Conservation (phyloP, 164 flowering plant genomes). For the Dillenia suffruticosa region DNA sequence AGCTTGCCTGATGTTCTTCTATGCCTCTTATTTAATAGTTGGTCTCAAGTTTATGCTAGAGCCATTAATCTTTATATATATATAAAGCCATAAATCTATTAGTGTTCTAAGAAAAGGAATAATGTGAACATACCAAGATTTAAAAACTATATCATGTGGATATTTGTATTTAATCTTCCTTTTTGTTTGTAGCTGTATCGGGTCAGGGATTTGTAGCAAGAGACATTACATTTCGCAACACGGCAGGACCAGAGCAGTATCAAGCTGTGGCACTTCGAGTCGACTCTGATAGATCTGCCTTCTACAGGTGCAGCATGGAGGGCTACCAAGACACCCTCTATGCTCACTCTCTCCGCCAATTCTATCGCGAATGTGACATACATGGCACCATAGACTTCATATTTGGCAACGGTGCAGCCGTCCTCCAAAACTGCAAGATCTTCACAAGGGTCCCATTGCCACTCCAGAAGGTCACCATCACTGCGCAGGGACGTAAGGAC, state of each 20-base stretch:
- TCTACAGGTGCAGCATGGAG: slow-evolving; percentile 84
- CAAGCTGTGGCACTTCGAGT: slow-evolving; percentile 89
- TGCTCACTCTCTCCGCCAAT: slow-evolving; percentile 86
- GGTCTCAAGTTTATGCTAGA: too few species aligned
- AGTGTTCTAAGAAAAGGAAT: too few species aligned
- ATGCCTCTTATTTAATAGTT: too few species aligned
- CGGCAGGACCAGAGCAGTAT: slow-evolving; percentile 69
- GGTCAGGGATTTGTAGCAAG: slow-evolving; percentile 87
- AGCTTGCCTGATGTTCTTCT: too few species aligned
- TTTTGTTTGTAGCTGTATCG: slow-evolving; percentile 50
- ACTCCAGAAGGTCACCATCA: slow-evolving; percentile 75
- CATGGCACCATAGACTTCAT: slow-evolving; percentile 91
- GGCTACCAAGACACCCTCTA: slow-evolving; percentile 91
- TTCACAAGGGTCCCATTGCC: slow-evolving; percentile 69
- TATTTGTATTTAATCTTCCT: background rate
- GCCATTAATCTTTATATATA: too few species aligned
- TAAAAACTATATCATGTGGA: background rate
- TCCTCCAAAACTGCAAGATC: slow-evolving; percentile 77
- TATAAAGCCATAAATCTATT: too few species aligned
- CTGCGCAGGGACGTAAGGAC: slow-evolving; percentile 84
- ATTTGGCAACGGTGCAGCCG: slow-evolving; percentile 88
- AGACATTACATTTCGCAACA: slow-evolving; percentile 82
- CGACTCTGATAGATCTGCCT: slow-evolving; percentile 82
- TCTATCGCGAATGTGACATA: slow-evolving; percentile 78
- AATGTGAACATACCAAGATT: too few species aligned